These are phyloP conservation scores for Saccharomycopsis hybrid DNA, from an alignment of 1,139 yeast species.

Conservation along the genomic window DNA sequence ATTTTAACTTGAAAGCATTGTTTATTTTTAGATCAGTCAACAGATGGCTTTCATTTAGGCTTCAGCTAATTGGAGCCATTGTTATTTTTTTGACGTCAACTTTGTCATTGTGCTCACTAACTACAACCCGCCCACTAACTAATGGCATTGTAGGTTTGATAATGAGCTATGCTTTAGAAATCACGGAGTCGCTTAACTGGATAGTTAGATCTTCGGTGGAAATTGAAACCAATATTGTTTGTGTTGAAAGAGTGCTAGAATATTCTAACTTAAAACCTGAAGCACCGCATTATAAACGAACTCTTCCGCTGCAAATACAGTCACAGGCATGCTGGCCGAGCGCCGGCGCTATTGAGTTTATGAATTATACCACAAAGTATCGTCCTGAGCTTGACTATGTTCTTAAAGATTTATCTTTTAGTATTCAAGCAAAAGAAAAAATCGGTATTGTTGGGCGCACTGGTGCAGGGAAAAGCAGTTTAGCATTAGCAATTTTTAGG, in stretches of 20 bases:
- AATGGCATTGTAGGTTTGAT: conserved; percentile 71
- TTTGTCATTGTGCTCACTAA: conserved; percentile 46
- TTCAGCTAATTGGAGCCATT: conserved; percentile 63
- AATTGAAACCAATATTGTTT: conserved; percentile 71
- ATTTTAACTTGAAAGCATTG: conserved; percentile 55
- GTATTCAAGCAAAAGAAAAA: conserved; percentile 55
- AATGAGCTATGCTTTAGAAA: conserved; percentile 65
- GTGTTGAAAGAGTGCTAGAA: conserved; percentile 70
- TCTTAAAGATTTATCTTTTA: conserved; percentile 44
- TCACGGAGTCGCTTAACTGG: conserved; percentile 53
- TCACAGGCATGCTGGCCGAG: conserved; percentile 29
- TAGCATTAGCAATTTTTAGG: conserved; percentile 68
- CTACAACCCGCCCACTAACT: conserved; percentile 43
- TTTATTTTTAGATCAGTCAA: conserved; percentile 52
- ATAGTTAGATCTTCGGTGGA: conserved; percentile 65
- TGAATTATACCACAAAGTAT: conserved; percentile 59
- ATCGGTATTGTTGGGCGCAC: conserved; percentile 82
- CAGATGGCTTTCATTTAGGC: conserved; percentile 68
- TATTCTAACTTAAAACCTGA: conserved; percentile 57
- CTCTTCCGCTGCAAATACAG: conserved; percentile 21
- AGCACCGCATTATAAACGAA: conserved; percentile 37
- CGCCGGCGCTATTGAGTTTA: conserved; percentile 48
- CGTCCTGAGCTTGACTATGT: conserved; percentile 55
- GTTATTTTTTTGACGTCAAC: conserved; percentile 55
- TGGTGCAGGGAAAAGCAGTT: conserved; percentile 78